Base-by-base conservation (phyloP, 768 basidiomycete genomes). In the Pleurotus ostreatus region DNA sequence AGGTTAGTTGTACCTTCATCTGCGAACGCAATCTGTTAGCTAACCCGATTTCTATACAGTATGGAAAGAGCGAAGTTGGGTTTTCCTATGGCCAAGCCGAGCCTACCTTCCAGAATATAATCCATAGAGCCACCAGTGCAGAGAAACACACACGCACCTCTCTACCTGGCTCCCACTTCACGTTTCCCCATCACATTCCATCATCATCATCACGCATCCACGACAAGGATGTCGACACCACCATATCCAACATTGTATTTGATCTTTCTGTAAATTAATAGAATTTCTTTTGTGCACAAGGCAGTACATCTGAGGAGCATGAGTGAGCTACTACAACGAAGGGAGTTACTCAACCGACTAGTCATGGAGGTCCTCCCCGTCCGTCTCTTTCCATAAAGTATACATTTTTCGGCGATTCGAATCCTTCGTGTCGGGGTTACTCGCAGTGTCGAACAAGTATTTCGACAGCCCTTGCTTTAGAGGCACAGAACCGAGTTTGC, bases 321-420 rank as follows among this genome's bases (percentile, higher is more conserved):
- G 70, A 73, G 60, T 67, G 49, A 39, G 12, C 23, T 18, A 55
- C 45, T 25, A 15, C 52, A 20, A 30, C 23, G 60, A 52, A 46
- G 37, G 34, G 26, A 48, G 56, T 38, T 20, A 37, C 12, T 55
- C 18, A 34, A 56, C 58, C 23, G 23, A 65, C 45, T 63, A 59
- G 37, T 68, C 65, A 25, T 65, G 66, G 20, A 56, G 61, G 52
- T 69, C 67, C 45, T 64, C 65, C 1, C 69, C 73, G 37, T 74
- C 77, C 46, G 73, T 75, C 34, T 80, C 81, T 69, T 86, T 88
- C 83, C 91, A 96, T 23, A 94, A 69, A 4, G 78, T 78, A 66
- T 94, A 96, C 72, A 98, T 78, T 74, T 83, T 92, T 69, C 90
- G 76, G 62, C 94, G 79, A 68, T 88, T 94, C 5, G 84, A 73